phyloP scores from a whole-genome alignment of 768 basidiomycete genomes.

The Boletellus emodensis region DNA sequence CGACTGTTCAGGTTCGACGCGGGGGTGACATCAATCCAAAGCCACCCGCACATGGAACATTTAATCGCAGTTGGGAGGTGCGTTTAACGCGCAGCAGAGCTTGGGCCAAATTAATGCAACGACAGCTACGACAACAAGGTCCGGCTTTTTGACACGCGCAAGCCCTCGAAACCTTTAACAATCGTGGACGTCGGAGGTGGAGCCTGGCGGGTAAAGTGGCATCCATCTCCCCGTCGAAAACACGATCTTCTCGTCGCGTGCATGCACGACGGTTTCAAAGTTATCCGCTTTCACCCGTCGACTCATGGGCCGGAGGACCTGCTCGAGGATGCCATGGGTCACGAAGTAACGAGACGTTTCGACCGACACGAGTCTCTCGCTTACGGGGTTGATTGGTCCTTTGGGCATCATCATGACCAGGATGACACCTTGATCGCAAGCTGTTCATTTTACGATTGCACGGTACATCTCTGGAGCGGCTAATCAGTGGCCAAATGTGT shows the following conservation, averaged over 20 bases:
- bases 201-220: slow-evolving; percentile 96
- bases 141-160: slow-evolving; percentile 78
- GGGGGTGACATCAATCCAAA: slow-evolving; percentile 89
- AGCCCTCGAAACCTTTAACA: slow-evolving; percentile 51
- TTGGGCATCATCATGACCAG: slow-evolving; percentile 28
- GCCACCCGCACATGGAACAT: slow-evolving; percentile 74
- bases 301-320: background rate
- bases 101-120: background rate
- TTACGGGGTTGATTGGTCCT: slow-evolving; percentile 92
- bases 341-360: slow-evolving; percentile 53
- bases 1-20: slow-evolving; percentile 71
- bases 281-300: slow-evolving; percentile 39
- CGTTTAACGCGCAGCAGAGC: slow-evolving; percentile 7
- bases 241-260: slow-evolving; percentile 86
- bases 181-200: slow-evolving; percentile 80
- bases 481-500: slow-evolving; percentile 30
- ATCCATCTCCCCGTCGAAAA: slow-evolving; percentile 64
- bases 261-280: slow-evolving; percentile 97
- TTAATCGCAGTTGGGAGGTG: slow-evolving; percentile 90
- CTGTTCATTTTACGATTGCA: slow-evolving; percentile 95
- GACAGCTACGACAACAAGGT: slow-evolving; percentile 80
- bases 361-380: slow-evolving; percentile 79
- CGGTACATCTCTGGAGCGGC: slow-evolving; percentile 73
- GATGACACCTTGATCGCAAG: slow-evolving; percentile 64
- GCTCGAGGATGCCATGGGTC: slow-evolving; percentile 14